A percentile compares a stretch with the other conserved stretches of the same genome.
Conservation (phyloP, 2,329 filamentous ascomycete species). For the Ciborinia camelliae region DNA sequence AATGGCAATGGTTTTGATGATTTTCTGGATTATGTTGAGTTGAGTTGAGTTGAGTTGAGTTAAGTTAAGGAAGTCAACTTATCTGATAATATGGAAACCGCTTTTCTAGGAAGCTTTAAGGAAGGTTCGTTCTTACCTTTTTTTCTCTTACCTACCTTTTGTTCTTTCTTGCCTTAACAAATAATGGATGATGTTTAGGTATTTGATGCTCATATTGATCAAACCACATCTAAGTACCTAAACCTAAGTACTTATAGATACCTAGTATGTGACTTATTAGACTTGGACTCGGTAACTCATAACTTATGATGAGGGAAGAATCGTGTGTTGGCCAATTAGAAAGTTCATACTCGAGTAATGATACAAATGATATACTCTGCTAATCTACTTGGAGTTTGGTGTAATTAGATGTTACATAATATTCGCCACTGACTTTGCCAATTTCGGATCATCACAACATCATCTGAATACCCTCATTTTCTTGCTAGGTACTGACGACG, state of each 20-base stretch:
- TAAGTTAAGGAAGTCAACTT: background rate
- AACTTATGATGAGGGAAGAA: background rate
- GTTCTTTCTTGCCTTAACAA: too few species aligned
- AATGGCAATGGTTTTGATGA: background rate
- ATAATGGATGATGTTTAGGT: too few species aligned
- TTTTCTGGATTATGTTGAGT: background rate
- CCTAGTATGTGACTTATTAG: too few species aligned
- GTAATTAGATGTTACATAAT: background rate
- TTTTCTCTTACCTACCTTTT: too few species aligned
- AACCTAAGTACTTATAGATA: too few species aligned
- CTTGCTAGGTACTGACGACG: background rate
- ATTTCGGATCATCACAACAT: background rate
- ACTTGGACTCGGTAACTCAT: too few species aligned
- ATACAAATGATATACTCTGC: too few species aligned
- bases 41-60: too few species aligned
- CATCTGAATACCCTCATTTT: background rate
- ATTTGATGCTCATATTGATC: too few species aligned
- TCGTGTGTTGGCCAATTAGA: background rate
- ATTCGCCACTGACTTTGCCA: background rate
- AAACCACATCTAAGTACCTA: too few species aligned
- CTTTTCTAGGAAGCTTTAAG: background rate
- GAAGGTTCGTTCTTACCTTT: too few species aligned
- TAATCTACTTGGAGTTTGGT: background rate
- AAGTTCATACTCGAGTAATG: too few species aligned
- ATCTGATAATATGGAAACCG: background rate